These are phyloP conservation scores for Clonostachys solani DNA, from an alignment of 2,329 filamentous ascomycete genomes.

Conservation along the genomic window DNA sequence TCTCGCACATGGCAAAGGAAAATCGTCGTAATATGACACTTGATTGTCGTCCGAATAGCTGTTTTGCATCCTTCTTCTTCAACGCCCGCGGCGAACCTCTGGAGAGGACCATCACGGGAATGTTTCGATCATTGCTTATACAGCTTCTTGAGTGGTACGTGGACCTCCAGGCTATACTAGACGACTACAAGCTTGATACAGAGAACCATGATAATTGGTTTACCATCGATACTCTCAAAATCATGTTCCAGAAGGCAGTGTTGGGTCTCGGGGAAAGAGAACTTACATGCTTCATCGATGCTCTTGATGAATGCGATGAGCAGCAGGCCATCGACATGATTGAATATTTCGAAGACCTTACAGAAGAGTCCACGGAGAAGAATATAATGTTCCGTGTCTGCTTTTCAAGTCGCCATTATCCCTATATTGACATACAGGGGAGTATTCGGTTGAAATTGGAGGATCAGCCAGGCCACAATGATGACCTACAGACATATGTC, in stretches of 20 bases:
- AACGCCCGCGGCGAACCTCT: slow-evolving; percentile 34
- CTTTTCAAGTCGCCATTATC: slow-evolving; percentile 44
- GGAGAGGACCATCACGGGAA: slow-evolving; percentile 38
- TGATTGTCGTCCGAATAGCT: slow-evolving; percentile 36
- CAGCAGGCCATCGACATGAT: background rate
- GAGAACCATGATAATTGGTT: background rate
- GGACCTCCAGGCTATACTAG: slow-evolving; percentile 20
- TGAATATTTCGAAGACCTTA: background rate
- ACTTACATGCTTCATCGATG: background rate
- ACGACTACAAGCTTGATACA: background rate
- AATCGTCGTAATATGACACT: slow-evolving; percentile 3
- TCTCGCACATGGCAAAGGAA: slow-evolving; percentile 5
- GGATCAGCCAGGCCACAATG: background rate
- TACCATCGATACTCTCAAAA: background rate
- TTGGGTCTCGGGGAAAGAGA: background rate
- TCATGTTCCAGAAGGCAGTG: background rate
- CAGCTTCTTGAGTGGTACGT: slow-evolving; percentile 31
- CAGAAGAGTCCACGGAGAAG: background rate
- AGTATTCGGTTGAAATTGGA: slow-evolving; percentile 19
- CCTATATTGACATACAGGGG: slow-evolving; percentile 24
- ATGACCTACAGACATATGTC: slow-evolving; percentile 18
- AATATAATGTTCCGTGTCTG: slow-evolving; percentile 22
- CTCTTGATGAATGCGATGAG: background rate
- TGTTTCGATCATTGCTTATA: slow-evolving; percentile 42
- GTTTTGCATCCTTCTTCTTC: slow-evolving; percentile 41